A percentile compares a stretch with the other conserved stretches of the same genome.
Conservation (phyloP, 1,284 basidiomycete species). For the Melampsora abietis-canadensis region DNA sequence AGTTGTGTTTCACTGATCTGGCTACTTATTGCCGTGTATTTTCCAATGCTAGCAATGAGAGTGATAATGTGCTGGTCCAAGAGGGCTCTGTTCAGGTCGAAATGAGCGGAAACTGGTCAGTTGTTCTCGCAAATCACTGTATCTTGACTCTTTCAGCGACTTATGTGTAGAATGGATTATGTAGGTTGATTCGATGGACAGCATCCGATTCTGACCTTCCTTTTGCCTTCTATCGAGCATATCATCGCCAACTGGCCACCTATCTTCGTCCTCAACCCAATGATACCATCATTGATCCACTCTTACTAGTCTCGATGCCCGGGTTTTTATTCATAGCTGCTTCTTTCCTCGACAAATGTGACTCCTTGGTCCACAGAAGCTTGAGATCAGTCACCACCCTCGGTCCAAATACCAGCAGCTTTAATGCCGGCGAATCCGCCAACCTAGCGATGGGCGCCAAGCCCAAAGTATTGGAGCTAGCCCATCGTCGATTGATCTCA, state of each 20-base stretch:
- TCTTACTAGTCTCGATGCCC: conserved; percentile 55
- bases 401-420: conserved; percentile 56
- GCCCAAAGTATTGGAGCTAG: conserved; percentile 58
- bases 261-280: conserved; percentile 54
- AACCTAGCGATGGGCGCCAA: conserved; percentile 57
- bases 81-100: conserved; percentile 46
- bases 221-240: conserved; percentile 59
- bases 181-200: conserved; percentile 52
- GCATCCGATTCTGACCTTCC: conserved; percentile 58
- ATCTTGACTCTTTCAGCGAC: neutral
- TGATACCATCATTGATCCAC: conserved; percentile 48
- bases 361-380: conserved; percentile 51
- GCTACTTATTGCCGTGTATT: conserved; percentile 25
- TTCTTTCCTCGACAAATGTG: conserved; percentile 50
- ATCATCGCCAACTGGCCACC: conserved; percentile 57
- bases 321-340: conserved; percentile 54
- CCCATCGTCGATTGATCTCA: conserved; percentile 57
- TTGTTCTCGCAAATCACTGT: neutral
- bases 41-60: conserved; percentile 1
- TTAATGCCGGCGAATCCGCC: conserved; percentile 58
- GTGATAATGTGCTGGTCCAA: conserved; percentile 45
- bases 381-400: conserved; percentile 53
- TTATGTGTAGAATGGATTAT: neutral
- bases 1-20: conserved; percentile 28
- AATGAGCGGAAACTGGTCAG: conserved; percentile 48